Evolutionary conservation across 768 basidiomycete species (phyloP).

Genomic region (Boletus vermiculosoides): DNA sequence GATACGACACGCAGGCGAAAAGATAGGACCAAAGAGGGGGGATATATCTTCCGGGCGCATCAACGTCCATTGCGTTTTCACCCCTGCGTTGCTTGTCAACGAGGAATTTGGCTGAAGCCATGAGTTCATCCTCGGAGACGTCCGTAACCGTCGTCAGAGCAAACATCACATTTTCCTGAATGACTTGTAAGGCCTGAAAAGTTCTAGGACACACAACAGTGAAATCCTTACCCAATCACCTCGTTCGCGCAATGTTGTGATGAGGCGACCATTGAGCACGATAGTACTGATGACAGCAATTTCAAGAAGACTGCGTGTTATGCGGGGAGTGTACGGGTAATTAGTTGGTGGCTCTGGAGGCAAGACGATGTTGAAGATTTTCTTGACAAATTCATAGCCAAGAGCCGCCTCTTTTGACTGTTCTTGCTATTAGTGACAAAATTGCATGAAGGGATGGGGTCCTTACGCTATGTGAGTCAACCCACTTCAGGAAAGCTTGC

Average conservation of each 20-base stretch:
- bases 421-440: slow-evolving; percentile 1
- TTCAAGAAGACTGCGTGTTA: slow-evolving; percentile 58
- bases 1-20: slow-evolving; percentile 39
- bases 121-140: slow-evolving; percentile 62
- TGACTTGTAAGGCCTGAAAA: not conserved
- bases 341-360: slow-evolving; percentile 37
- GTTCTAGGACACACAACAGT: not conserved
- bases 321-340: slow-evolving; percentile 53
- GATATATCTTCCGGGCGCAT: slow-evolving; percentile 25
- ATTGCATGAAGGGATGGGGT: not conserved
- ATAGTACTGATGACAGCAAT: slow-evolving; percentile 52
- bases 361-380: slow-evolving; percentile 52
- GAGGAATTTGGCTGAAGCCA: slow-evolving; percentile 49
- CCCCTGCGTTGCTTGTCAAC: slow-evolving; percentile 37
- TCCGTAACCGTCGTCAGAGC: slow-evolving; percentile 58
- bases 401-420: slow-evolving; percentile 21
- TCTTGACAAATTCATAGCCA: slow-evolving; percentile 57
- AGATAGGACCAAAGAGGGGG: slow-evolving; percentile 40
- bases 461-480: slow-evolving; percentile 36
- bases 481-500: slow-evolving; percentile 62
- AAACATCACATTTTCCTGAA: slow-evolving; percentile 42
- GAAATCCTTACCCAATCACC: slow-evolving; percentile 63
- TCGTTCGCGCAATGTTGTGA: slow-evolving; percentile 49
- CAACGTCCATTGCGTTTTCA: slow-evolving; percentile 38
- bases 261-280: slow-evolving; percentile 62